These are phyloP conservation scores for Mitragyna speciosa DNA, from an alignment of 257 asterid genomes.

Conservation along the genomic window DNA sequence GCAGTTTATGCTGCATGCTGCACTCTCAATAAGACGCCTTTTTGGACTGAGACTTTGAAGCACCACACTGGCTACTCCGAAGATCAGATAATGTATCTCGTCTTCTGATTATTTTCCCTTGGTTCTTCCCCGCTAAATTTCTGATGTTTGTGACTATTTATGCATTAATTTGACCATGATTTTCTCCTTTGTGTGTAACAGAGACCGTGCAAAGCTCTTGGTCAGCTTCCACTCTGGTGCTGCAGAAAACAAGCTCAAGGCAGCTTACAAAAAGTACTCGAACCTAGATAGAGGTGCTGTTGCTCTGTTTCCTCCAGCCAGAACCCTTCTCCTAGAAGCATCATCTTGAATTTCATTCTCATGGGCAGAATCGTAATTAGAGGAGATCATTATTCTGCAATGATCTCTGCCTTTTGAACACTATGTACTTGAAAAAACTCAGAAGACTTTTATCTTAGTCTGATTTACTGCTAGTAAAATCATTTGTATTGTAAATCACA, in stretches of 20 bases:
- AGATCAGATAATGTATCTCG: conserved; percentile 54
- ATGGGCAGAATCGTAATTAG: conserved; percentile 2
- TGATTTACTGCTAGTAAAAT: conserved; percentile 33
- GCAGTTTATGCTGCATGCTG: conserved; percentile 82
- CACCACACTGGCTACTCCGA: conserved; percentile 65
- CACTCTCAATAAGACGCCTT: conserved; percentile 55
- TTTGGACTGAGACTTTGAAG: conserved; percentile 69
- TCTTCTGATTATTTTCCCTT: not conserved
- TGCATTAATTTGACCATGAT: not conserved
- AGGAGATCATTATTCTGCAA: conserved; percentile 36
- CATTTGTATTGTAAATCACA: conserved; percentile 11
- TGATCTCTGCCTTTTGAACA: conserved; percentile 23
- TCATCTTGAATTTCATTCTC: conserved; percentile 5
- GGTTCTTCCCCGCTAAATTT: not conserved
- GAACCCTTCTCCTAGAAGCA: conserved; percentile 24
- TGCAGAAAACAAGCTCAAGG: conserved; percentile 61
- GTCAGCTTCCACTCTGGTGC: conserved; percentile 49
- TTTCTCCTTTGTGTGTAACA: conserved; percentile 7
- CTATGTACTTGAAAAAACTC: not conserved
- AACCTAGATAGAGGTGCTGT: conserved; percentile 59
- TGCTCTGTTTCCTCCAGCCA: conserved; percentile 72
- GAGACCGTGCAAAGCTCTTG: conserved; percentile 68
- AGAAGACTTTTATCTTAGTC: not conserved
- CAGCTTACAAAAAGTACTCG: conserved; percentile 55
- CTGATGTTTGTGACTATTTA: not conserved